Evolutionary conservation across 192 early-diverging fungal genomes (phyloP).

Genomic region (Dissophora ornata): DNA sequence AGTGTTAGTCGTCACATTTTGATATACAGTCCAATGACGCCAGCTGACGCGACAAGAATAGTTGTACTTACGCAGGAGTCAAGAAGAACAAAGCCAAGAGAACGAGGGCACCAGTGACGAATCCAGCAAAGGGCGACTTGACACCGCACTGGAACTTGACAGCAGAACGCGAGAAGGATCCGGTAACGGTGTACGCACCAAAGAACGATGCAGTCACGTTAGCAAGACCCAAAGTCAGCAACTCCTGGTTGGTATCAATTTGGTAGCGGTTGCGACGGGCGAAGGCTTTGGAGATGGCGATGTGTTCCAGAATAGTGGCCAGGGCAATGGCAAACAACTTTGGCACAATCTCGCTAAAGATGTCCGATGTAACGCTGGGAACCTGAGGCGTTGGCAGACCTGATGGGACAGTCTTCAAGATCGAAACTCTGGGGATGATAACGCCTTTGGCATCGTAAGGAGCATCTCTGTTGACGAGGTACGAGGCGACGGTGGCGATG

Average conservation of each 20-base stretch:
- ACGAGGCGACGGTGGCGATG: slow-evolving; percentile 79
- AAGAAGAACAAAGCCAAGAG: slow-evolving; percentile 84
- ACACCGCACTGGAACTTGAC: slow-evolving; percentile 92
- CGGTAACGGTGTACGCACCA: slow-evolving; percentile 88
- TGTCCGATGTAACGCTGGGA: slow-evolving; percentile 60
- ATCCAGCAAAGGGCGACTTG: slow-evolving; percentile 79
- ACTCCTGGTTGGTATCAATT: slow-evolving; percentile 85
- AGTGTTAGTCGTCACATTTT: too few relatives aligned
- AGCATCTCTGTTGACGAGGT: slow-evolving; percentile 62
- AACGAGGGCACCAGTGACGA: slow-evolving; percentile 84
- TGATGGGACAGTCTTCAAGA: slow-evolving; percentile 78
- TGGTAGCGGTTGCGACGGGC: slow-evolving; percentile 88
- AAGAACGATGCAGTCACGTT: slow-evolving; percentile 91
- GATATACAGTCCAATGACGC: too few relatives aligned
- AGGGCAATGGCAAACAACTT: slow-evolving; percentile 76
- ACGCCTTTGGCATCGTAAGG: slow-evolving; percentile 55
- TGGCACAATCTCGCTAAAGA: slow-evolving; percentile 62
- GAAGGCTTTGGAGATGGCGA: slow-evolving; percentile 90
- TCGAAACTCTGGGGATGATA: slow-evolving; percentile 61
- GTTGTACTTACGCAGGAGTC: slow-evolving; percentile 71
- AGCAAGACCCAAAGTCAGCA: slow-evolving; percentile 88
- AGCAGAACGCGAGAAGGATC: slow-evolving; percentile 93
- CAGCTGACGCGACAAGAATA: too few relatives aligned
- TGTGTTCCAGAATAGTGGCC: slow-evolving; percentile 88
- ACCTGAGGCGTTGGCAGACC: slow-evolving; percentile 76